These are phyloP conservation scores for Xerocomus cyaneibrunnescens DNA, from an alignment of 1,284 basidiomycete genomes.

Conservation along the genomic window DNA sequence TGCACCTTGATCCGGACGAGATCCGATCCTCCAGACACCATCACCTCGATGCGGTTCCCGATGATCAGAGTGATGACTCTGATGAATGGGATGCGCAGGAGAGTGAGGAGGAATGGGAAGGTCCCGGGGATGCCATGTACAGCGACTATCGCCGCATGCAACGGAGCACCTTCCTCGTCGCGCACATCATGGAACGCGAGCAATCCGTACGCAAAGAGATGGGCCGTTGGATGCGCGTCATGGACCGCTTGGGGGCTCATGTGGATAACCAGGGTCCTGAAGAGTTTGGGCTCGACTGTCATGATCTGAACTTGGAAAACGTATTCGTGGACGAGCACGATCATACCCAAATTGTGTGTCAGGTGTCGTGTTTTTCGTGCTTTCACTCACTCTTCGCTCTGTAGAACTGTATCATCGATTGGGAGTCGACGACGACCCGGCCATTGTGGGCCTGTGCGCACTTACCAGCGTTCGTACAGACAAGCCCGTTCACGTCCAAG, in stretches of 20 bases:
- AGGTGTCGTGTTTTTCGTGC: not conserved
- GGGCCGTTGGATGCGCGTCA: slow-evolving; percentile 61
- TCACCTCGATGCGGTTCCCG: slow-evolving; percentile 58
- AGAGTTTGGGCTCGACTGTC: slow-evolving; percentile 72
- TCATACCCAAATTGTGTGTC: slow-evolving; percentile 63
- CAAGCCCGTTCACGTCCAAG: slow-evolving; percentile 67
- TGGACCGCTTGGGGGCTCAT: slow-evolving; percentile 52
- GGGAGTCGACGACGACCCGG: slow-evolving; percentile 80
- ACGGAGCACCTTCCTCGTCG: slow-evolving; percentile 70
- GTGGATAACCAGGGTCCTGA: slow-evolving; percentile 36
- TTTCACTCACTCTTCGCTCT: no score
- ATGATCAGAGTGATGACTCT: slow-evolving; percentile 65
- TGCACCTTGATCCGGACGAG: slow-evolving; percentile 77
- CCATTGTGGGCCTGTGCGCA: slow-evolving; percentile 82
- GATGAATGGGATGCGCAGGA: slow-evolving; percentile 75
- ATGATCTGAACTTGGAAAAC: slow-evolving; percentile 78
- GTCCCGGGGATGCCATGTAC: slow-evolving; percentile 71
- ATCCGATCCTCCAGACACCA: slow-evolving; percentile 68
- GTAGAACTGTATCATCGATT: slow-evolving; percentile 80
- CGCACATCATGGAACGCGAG: slow-evolving; percentile 63
- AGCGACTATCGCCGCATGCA: slow-evolving; percentile 76
- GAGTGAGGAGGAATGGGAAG: slow-evolving; percentile 75
- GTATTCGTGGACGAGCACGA: slow-evolving; percentile 74
- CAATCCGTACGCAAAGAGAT: slow-evolving; percentile 64
- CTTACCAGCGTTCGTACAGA: slow-evolving; percentile 72